A percentile compares a stretch with the other conserved stretches of the same genome.
Evolutionary conservation across 345 rosid genomes (phyloP).

Genomic region (Hypericum perforatum): DNA sequence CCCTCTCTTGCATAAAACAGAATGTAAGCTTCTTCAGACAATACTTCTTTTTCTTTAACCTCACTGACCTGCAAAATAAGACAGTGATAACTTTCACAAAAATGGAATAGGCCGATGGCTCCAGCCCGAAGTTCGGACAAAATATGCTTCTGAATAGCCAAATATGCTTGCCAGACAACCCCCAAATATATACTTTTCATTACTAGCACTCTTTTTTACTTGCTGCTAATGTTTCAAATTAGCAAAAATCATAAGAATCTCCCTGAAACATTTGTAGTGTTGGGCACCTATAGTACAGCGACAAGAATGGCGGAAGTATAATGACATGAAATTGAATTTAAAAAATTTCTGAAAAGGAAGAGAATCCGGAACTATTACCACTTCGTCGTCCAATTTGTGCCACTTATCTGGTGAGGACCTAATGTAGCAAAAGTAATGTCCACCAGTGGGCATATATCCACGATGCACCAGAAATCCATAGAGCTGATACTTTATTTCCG

Average conservation of each 20-base stretch:
- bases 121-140: too few species aligned
- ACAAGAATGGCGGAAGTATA: too few species aligned
- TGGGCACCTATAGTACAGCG: too few species aligned
- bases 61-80: constrained; percentile 41
- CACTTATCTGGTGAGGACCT: constrained; percentile 60
- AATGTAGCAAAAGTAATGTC: constrained; percentile 64
- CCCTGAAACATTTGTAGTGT: too few species aligned
- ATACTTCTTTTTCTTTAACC: constrained; percentile 43
- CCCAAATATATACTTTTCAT: too few species aligned
- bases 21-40: constrained; percentile 66
- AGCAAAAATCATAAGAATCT: too few species aligned
- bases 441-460: constrained; percentile 45
- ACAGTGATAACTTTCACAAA: too few species aligned
- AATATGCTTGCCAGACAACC: too few species aligned
- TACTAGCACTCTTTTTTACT: too few species aligned
- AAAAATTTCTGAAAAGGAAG: neutral
- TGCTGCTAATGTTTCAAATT: too few species aligned
- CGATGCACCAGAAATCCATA: constrained; percentile 74
- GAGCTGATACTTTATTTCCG: constrained; percentile 43
- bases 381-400: constrained; percentile 58
- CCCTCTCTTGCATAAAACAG: constrained; percentile 68
- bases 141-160: too few species aligned
- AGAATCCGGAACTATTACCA: constrained; percentile 28
- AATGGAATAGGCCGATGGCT: too few species aligned
- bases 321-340: neutral